Percentiles rank a stretch among this genome's conserved stretches.
These are phyloP conservation scores for Auxenochlorella pyrenoidosa DNA, from an alignment of 139 green algal genomes.

Conservation along the genomic window DNA sequence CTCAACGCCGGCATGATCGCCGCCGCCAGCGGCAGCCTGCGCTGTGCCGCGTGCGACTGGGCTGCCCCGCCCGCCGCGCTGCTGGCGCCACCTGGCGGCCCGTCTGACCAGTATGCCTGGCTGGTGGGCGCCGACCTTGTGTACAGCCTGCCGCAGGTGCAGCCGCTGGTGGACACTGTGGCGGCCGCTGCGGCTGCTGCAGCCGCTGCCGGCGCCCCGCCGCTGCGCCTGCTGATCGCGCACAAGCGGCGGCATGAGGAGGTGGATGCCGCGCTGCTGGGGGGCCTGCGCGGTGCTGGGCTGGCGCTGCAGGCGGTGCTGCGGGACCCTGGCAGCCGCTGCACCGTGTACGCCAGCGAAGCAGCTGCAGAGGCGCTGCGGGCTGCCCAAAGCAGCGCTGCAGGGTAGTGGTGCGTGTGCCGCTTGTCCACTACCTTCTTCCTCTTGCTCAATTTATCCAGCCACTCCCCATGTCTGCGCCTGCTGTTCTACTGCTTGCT, in stretches of 20 bases:
- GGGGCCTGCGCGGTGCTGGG: background rate
- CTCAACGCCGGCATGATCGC: slow-evolving; percentile 6
- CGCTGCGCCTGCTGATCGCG: slow-evolving; percentile 7
- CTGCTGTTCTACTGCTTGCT: no score
- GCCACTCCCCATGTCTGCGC: no score
- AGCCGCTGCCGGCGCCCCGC: background rate
- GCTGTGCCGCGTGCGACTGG: slow-evolving; percentile 6
- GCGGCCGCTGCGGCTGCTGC: background rate
- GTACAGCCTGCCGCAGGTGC: background rate
- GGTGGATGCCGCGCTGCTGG: slow-evolving; percentile 16
- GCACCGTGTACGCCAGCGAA: slow-evolving; percentile 11
- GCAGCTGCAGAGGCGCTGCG: background rate
- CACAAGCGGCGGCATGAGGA: slow-evolving; percentile 34
- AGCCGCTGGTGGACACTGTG: background rate
- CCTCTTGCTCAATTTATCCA: no score
- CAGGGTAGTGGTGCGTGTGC: no score
- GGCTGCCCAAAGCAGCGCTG: background rate
- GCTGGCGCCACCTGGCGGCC: background rate
- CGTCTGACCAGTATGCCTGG: slow-evolving; percentile 6
- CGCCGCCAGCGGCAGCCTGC: slow-evolving; percentile 4
- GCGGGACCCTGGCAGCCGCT: background rate
- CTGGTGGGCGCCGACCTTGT: slow-evolving; percentile 35
- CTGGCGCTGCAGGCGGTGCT: background rate
- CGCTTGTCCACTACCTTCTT: no score
- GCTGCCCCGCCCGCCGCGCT: background rate